These are phyloP conservation scores for Begonia masoniana DNA, from an alignment of 306 rosid species.

Conservation along the genomic window DNA sequence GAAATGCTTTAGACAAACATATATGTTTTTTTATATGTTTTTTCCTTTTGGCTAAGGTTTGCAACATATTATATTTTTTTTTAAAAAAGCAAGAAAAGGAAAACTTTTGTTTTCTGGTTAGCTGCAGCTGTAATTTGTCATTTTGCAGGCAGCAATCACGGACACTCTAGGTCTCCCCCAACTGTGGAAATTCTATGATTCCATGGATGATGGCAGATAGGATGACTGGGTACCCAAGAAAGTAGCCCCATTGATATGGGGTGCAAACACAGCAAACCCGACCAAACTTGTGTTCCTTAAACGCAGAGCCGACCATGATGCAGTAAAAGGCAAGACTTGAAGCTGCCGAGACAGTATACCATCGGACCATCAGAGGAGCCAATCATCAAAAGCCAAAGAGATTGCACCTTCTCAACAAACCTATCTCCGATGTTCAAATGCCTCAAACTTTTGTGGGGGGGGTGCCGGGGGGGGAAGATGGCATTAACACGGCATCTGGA, in stretches of 20 bases:
- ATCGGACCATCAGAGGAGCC: constrained; percentile 20
- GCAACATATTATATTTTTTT: too few relatives aligned
- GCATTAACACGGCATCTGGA: too few relatives aligned
- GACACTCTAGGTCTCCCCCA: constrained; percentile 76
- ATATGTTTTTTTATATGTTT: too few relatives aligned
- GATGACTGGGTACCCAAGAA: constrained; percentile 71
- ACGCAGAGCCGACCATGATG: too few relatives aligned
- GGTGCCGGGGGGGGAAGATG: too few relatives aligned
- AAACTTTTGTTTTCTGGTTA: too few relatives aligned
- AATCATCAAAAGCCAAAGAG: constrained; percentile 13
- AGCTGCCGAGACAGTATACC: constrained; percentile 19
- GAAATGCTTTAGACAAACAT: too few relatives aligned
- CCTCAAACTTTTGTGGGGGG: constrained; percentile 8
- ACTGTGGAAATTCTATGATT: constrained; percentile 44
- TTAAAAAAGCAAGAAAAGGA: too few relatives aligned
- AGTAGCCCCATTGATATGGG: constrained; percentile 73
- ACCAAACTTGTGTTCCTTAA: constrained; percentile 27
- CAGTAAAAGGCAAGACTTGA: too few relatives aligned
- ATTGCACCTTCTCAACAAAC: constrained; percentile 17
- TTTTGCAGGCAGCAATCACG: constrained; percentile 45
- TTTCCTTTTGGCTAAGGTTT: too few relatives aligned
- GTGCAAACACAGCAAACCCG: constrained; percentile 51
- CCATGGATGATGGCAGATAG: constrained; percentile 73
- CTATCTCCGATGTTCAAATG: constrained; percentile 24
- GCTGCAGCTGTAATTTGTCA: constrained; percentile 20